Base-by-base conservation (phyloP, 306 rosid genomes). In the Lagenaria siceraria region DNA sequence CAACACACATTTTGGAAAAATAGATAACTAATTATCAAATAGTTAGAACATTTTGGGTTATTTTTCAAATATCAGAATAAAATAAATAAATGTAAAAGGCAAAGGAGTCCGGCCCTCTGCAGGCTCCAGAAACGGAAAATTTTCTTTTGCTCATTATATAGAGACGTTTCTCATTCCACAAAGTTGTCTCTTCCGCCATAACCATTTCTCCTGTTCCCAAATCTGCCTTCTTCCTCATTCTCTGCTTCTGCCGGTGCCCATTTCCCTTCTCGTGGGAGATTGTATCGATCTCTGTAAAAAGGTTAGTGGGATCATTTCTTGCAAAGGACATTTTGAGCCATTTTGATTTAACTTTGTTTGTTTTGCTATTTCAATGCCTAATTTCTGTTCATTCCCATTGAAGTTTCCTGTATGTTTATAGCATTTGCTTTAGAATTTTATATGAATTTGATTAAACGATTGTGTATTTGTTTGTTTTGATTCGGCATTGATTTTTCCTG, bases 401-500 rank as follows among this genome's bases (percentile, higher is more conserved):
- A 36, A 19, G 27, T 51, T 51, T 66, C n/a, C 9, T 66, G 52
- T 5, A 11, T n/a, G 19, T 70, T 40, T 70, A 8, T 46, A 43
- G 56, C 22, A 24, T 25, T 13, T 11, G 38, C 7, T 46, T 4
- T 70, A 6, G 75, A 43, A 0, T 22, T 42, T 7, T 22, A 2
- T 43, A 43, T n/a, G 21, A 46, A 24, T 70, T 70, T 0, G 36
- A 70, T 46, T 46, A 8, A 24, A 70, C 1, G 38, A 14, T 70
- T 68, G 75, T 46, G 19, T 70, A 6, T 15, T 70, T 21, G 33
- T 7, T 22, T 46, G 14, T 43, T 72, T 48, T 55, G 12, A 17
- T 76, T 46, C 59, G 74, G 18, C 43, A 48, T 75, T 75, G 78
- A 27, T 48, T 80, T 56, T 81, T 31, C 56, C 51, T 42, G 64